Conservation (phyloP, 2,329 filamentous ascomycete species). For the Cladobotryum mycophilum region DNA sequence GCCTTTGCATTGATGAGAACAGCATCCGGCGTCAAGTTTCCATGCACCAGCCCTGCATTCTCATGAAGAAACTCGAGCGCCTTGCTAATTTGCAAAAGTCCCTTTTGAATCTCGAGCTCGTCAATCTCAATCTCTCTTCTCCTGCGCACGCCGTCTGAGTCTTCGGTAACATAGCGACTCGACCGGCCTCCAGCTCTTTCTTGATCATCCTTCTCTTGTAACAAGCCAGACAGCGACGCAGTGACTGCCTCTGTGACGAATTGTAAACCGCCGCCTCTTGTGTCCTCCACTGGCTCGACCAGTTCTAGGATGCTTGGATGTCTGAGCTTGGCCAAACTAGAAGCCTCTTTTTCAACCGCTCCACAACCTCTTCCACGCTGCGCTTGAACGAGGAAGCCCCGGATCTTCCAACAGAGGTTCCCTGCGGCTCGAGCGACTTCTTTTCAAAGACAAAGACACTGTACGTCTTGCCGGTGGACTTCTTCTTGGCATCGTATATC, state of each 20-base stretch:
- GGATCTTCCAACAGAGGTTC: conserved; percentile 32
- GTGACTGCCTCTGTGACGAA: conserved; percentile 93
- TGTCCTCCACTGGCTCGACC: conserved; percentile 93
- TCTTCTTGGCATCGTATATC: conserved; percentile 96
- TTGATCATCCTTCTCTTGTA: conserved; percentile 85
- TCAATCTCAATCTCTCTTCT: conserved; percentile 87
- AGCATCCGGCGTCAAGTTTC: conserved; percentile 88
- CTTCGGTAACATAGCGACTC: conserved; percentile 76
- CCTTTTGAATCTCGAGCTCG: conserved; percentile 96
- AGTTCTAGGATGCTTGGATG: conserved; percentile 91
- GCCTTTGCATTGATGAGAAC: conserved; percentile 92
- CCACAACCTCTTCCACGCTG: conserved; percentile 81
- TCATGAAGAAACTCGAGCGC: conserved; percentile 93
- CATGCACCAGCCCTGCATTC: conserved; percentile 87
- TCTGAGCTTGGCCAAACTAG: conserved; percentile 76
- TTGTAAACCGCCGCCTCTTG: conserved; percentile 81
- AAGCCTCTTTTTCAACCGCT: conserved; percentile 85
- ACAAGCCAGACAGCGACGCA: conserved; percentile 72
- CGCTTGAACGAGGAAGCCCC: conserved; percentile 65
- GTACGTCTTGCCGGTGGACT: conserved; percentile 80
- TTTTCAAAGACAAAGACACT: conserved; percentile 94
- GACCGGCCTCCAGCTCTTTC: conserved; percentile 65
- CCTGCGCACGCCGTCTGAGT: conserved; percentile 64
- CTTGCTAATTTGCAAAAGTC: conserved; percentile 85
- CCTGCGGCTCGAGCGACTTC: conserved; percentile 66